phyloP scores from a whole-genome alignment of 2,329 filamentous ascomycete species.

The Fusarium odoratissimum region DNA sequence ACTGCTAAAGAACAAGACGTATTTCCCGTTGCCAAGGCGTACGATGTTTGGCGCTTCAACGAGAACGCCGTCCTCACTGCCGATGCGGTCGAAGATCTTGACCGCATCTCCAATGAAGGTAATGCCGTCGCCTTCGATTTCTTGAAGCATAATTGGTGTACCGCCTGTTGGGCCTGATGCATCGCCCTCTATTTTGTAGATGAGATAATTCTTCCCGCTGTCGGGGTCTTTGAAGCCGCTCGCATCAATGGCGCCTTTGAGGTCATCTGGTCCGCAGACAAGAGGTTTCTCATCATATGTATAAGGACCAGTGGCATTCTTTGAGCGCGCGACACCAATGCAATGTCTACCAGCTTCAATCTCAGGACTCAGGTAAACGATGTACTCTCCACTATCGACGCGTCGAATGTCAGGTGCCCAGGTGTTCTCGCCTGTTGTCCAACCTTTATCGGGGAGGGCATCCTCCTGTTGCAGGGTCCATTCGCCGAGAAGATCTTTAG shows the following conservation, averaged over 20 bases:
- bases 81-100: constrained; percentile 14
- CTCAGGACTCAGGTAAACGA: constrained; percentile 7
- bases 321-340: constrained; percentile 17
- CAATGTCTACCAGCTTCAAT: neutral
- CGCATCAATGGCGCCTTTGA: constrained; percentile 8
- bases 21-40: neutral
- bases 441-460: constrained; percentile 8
- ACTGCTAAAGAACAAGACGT: constrained; percentile 17
- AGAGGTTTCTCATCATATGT: constrained; percentile 2
- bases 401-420: constrained; percentile 23
- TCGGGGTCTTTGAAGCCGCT: constrained; percentile 14
- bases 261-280: neutral
- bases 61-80: neutral
- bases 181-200: constrained; percentile 17
- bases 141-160: constrained; percentile 12
- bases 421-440: constrained; percentile 7
- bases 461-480: constrained; percentile 9
- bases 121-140: constrained; percentile 5
- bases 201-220: constrained; percentile 1
- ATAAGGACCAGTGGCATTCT: neutral
- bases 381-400: neutral
- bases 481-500: neutral
- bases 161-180: constrained; percentile 11
- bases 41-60: constrained; percentile 20
- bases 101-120: constrained; percentile 1